Conservation (phyloP, 2,329 filamentous ascomycete genomes). For the Trichoderma oligosporum region DNA sequence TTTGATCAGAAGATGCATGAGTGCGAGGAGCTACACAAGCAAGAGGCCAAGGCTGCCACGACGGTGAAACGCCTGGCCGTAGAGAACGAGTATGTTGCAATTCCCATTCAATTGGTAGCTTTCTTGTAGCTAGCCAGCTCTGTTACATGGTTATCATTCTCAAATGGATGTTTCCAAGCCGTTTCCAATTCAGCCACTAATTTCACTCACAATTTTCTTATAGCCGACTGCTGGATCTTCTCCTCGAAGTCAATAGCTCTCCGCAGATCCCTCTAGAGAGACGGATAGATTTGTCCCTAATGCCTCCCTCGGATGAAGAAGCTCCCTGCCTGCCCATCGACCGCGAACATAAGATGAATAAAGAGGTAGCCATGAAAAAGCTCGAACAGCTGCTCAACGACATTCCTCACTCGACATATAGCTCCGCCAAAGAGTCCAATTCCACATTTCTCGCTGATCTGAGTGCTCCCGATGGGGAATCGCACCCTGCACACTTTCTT, state of each 20-base stretch:
- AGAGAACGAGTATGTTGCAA: conserved; percentile 76
- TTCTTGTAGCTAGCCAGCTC: neutral
- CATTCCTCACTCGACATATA: conserved; percentile 50
- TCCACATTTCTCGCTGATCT: conserved; percentile 53
- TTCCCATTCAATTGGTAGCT: neutral
- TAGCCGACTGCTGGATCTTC: conserved; percentile 82
- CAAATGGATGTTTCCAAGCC: too few species aligned
- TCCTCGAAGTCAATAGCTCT: conserved; percentile 84
- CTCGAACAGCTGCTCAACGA: conserved; percentile 49
- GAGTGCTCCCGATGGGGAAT: conserved; percentile 47
- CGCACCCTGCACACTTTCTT: conserved; percentile 62
- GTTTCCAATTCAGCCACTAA: neutral
- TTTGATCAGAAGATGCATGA: conserved; percentile 77
- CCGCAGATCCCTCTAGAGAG: conserved; percentile 71
- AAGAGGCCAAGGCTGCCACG: conserved; percentile 75
- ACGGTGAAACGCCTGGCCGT: conserved; percentile 80
- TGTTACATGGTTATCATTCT: too few species aligned
- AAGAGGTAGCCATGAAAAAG: conserved; percentile 44
- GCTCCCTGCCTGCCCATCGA: conserved; percentile 33
- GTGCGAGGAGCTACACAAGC: conserved; percentile 75
- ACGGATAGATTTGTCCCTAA: conserved; percentile 66
- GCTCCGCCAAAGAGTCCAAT: conserved; percentile 58
- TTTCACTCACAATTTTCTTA: neutral
- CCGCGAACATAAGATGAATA: conserved; percentile 36
- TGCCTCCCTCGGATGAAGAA: conserved; percentile 42